phyloP scores from a whole-genome alignment of 495 filamentous ascomycete species.

The Elasticomyces elasticus region DNA sequence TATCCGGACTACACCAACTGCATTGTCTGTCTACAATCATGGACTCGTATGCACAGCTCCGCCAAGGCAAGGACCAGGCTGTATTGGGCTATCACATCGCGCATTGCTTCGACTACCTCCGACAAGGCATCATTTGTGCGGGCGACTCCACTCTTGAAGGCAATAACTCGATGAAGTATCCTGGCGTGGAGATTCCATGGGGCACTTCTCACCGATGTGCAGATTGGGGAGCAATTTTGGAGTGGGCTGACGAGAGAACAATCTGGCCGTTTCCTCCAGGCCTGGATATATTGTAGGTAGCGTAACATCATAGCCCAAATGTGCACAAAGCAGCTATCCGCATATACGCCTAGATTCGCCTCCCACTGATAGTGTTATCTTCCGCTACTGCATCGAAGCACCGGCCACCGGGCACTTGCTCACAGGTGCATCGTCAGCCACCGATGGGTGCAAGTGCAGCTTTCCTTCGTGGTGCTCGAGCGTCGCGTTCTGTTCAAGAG shows the following conservation, averaged over 20 bases:
- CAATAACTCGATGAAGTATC: constrained; percentile 13
- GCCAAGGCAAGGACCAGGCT: constrained; percentile 12
- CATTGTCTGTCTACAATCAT: constrained; percentile 16
- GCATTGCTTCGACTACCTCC: constrained; percentile 24
- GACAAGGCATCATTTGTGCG: constrained; percentile 24
- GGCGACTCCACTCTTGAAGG: constrained; percentile 23
- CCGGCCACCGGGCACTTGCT: constrained; percentile 9
- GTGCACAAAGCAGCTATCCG: neutral
- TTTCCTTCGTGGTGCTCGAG: constrained; percentile 19
- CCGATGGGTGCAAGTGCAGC: constrained; percentile 13
- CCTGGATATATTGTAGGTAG: constrained; percentile 14
- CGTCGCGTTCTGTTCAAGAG: constrained; percentile 2
- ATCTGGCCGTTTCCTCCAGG: constrained; percentile 4
- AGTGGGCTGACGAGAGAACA: constrained; percentile 15
- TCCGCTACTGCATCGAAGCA: neutral
- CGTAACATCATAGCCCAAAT: neutral
- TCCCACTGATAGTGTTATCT: too few species aligned
- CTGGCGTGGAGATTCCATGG: constrained; percentile 16
- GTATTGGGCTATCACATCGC: constrained; percentile 10
- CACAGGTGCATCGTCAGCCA: constrained; percentile 10
- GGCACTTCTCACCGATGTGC: constrained; percentile 13
- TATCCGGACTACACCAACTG: constrained; percentile 10
- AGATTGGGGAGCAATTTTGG: constrained; percentile 9
- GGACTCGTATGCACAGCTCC: constrained; percentile 9
- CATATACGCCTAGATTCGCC: neutral